Evolutionary conservation across 208 protist genomes (phyloP).

Genomic region (Acanthamoeba culbertsoni): DNA sequence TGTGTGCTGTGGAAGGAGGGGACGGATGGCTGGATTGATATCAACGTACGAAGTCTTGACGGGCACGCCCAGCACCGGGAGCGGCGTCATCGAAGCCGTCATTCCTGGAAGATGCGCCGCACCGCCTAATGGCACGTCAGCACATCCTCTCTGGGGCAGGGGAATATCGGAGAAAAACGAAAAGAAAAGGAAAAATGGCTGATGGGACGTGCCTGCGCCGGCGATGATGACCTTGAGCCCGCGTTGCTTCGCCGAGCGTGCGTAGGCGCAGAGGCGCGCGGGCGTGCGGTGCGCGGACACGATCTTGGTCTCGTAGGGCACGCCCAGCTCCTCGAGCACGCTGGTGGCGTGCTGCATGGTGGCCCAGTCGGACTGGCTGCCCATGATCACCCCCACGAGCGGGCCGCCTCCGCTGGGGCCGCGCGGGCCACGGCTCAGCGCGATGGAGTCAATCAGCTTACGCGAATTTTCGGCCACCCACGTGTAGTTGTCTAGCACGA

Average conservation of each 20-base stretch:
- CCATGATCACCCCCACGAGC: slow-evolving; percentile 87
- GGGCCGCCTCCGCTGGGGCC: slow-evolving; percentile 25
- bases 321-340: slow-evolving; percentile 75
- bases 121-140: slow-evolving; percentile 63
- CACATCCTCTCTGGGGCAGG: slow-evolving; percentile 46
- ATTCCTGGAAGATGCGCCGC: slow-evolving; percentile 86
- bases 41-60: slow-evolving; percentile 71
- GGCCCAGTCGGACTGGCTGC: slow-evolving; percentile 85
- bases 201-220: slow-evolving; percentile 63
- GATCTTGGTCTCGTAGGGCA: slow-evolving; percentile 85
- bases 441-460: neutral
- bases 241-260: neutral
- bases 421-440: no score
- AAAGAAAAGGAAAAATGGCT: neutral
- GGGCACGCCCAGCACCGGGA: slow-evolving; percentile 87
- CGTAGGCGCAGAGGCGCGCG: slow-evolving; percentile 81
- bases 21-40: neutral
- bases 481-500: neutral
- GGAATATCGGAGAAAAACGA: no score
- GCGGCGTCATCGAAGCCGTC: slow-evolving; percentile 84
- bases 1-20: neutral
- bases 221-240: slow-evolving; percentile 78
- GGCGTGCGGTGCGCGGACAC: slow-evolving; percentile 87
- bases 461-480: neutral
- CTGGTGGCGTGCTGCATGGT: slow-evolving; percentile 77